These are phyloP conservation scores for Pseudophaeomoniella oleicola DNA, from an alignment of 2,329 filamentous ascomycete genomes.

Conservation along the genomic window DNA sequence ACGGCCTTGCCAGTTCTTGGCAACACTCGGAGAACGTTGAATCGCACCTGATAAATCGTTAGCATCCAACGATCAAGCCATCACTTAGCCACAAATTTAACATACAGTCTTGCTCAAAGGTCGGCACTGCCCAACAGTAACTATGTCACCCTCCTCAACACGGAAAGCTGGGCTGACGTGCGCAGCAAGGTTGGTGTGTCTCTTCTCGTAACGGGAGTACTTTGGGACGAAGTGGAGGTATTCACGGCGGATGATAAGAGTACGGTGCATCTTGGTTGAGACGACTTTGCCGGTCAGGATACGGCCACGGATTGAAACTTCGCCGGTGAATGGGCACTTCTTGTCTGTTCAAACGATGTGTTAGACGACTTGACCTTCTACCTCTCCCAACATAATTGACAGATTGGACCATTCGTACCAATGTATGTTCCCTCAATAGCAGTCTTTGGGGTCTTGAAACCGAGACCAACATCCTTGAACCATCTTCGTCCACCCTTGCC, in stretches of 20 bases:
- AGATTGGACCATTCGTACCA: slow-evolving; percentile 56
- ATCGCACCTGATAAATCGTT: slow-evolving; percentile 58
- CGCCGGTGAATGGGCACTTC: slow-evolving; percentile 99
- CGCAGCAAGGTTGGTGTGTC: slow-evolving; percentile 99
- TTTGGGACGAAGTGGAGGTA: slow-evolving; percentile 99
- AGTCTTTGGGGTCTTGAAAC: slow-evolving; percentile 95
- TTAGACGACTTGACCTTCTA: too few species aligned
- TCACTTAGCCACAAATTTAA: slow-evolving; percentile 18
- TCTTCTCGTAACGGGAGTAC: slow-evolving; percentile 99
- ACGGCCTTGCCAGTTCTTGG: slow-evolving; percentile 93
- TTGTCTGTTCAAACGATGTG: slow-evolving; percentile 57
- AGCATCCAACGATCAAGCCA: neutral
- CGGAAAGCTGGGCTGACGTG: slow-evolving; percentile 99
- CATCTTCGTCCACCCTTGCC: slow-evolving; percentile 91
- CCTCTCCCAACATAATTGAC: too few species aligned
- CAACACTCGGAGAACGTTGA: slow-evolving; percentile 98
- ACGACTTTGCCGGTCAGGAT: slow-evolving; percentile 98
- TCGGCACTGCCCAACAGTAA: slow-evolving; percentile 98
- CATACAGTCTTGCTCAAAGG: slow-evolving; percentile 98
- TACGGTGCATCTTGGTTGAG: slow-evolving; percentile 99
- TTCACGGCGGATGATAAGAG: slow-evolving; percentile 97
- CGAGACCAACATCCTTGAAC: slow-evolving; percentile 99
- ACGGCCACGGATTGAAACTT: slow-evolving; percentile 99
- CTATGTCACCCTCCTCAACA: slow-evolving; percentile 99
- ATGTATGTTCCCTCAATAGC: slow-evolving; percentile 99